These are phyloP conservation scores for Aspergillus biplanus DNA, from an alignment of 495 filamentous ascomycete species.

Conservation along the genomic window DNA sequence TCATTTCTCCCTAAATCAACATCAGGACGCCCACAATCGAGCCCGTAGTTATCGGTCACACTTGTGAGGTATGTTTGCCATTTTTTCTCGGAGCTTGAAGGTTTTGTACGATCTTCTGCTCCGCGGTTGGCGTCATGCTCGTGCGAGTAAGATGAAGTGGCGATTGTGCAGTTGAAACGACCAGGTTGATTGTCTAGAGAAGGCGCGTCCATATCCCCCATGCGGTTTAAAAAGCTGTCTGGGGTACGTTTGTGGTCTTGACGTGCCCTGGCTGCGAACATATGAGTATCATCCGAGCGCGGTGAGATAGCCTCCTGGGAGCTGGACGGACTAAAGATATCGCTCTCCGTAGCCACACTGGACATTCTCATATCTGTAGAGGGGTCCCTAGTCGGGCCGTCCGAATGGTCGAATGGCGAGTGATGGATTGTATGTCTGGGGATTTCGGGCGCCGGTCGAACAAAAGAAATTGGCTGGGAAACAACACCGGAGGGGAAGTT, in stretches of 20 bases:
- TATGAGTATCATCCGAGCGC: slow-evolving; percentile 7
- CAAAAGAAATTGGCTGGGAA: slow-evolving; percentile 42
- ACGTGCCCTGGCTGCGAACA: slow-evolving; percentile 8
- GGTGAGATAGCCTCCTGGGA: slow-evolving; percentile 21
- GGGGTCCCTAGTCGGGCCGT: slow-evolving; percentile 23
- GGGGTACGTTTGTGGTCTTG: slow-evolving; percentile 1
- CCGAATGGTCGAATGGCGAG: slow-evolving; percentile 11
- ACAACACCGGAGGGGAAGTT: slow-evolving; percentile 35
- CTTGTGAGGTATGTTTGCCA: slow-evolving; percentile 48
- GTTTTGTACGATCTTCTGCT: slow-evolving; percentile 14
- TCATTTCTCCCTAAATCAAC: slow-evolving; percentile 70
- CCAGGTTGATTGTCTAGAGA: slow-evolving; percentile 5
- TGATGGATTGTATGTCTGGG: slow-evolving; percentile 20
- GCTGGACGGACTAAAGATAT: slow-evolving; percentile 16
- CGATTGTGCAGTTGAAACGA: not conserved
- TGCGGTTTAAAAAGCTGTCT: slow-evolving; percentile 20
- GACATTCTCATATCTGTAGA: slow-evolving; percentile 17
- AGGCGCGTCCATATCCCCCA: slow-evolving; percentile 11
- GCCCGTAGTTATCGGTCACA: slow-evolving; percentile 59
- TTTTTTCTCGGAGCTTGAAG: slow-evolving; percentile 35
- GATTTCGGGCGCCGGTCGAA: slow-evolving; percentile 36
- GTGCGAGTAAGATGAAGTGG: slow-evolving; percentile 6
- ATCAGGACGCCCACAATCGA: slow-evolving; percentile 71
- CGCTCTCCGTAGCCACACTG: slow-evolving; percentile 7
- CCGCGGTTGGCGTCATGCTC: not conserved